Conservation (phyloP, 1,284 basidiomycete genomes). For the Papiliotrema fonsecae region DNA sequence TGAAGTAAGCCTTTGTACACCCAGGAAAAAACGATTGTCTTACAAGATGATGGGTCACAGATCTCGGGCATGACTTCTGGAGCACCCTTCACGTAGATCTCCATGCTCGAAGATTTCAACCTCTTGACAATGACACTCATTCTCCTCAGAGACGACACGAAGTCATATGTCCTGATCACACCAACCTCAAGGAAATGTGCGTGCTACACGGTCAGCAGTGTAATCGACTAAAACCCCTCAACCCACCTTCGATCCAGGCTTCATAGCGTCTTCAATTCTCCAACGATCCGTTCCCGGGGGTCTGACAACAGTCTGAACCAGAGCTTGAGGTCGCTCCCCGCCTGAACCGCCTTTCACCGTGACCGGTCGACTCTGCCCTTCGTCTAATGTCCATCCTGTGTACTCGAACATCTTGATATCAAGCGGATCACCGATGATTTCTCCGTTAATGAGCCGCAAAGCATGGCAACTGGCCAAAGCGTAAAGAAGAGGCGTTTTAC, state of each 20-base stretch:
- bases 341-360: slow-evolving; percentile 55
- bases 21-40: slow-evolving; percentile 37
- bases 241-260: slow-evolving; percentile 66
- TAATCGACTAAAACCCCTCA: background rate
- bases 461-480: slow-evolving; percentile 96
- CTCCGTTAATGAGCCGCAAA: slow-evolving; percentile 83
- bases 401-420: slow-evolving; percentile 98
- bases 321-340: slow-evolving; percentile 69
- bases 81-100: slow-evolving; percentile 97
- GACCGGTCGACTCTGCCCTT: slow-evolving; percentile 60
- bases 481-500: slow-evolving; percentile 78
- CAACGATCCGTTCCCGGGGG: slow-evolving; percentile 89
- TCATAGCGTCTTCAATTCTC: slow-evolving; percentile 85
- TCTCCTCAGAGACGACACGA: slow-evolving; percentile 83
- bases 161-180: slow-evolving; percentile 94
- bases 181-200: slow-evolving; percentile 95
- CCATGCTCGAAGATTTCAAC: slow-evolving; percentile 90
- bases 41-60: slow-evolving; percentile 80
- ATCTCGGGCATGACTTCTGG: slow-evolving; percentile 97
- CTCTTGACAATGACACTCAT: slow-evolving; percentile 99
- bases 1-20: slow-evolving; percentile 36
- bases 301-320: slow-evolving; percentile 94
- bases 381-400: slow-evolving; percentile 93
- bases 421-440: slow-evolving; percentile 89
- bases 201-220: slow-evolving; percentile 54